Evolutionary conservation across 805 yeast species (phyloP), one percentile per base, ranked within the genome.

Genomic region (Starmerella floris): DNA sequence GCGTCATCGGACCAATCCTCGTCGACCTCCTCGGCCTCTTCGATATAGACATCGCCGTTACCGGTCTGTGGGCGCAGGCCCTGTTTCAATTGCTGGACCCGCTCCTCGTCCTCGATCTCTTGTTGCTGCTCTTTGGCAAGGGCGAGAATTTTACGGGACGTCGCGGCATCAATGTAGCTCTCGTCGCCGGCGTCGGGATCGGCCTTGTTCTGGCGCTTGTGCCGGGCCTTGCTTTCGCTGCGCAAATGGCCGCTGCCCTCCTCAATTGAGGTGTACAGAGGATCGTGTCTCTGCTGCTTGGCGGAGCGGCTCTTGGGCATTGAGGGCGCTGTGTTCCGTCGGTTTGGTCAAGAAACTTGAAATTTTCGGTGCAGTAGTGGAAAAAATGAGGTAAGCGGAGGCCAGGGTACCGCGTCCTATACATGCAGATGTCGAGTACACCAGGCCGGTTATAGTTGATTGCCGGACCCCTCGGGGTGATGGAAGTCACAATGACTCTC

Each of bases 81-180:
- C 11, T 31, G 35, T 22, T 26, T 22, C 21, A 4, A 20, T 2
- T 41, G 35, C 17, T 26, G 35, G 21, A 28, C 35, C 22, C 43
- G 51, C 19, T 57, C 61, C 35, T 83, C 94, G 37, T 68, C 76
- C 41, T 76, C 87, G 19, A 87, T 60, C 58, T 91, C 99, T 35
- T 82, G 85, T 62, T 85, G 95, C 65, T 91, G 99, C 55, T 81
- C 88, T 53, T 73, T 77, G 17, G 98, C 99, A 48, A 91, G 68
- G 59, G 81, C 83, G 51, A 91, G 67, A 61, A 91, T 87, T 63
- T 76, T 83, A 61, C 93, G 70, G 1, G 96, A 83, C 25, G 83
- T 66, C 17, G 75, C 68, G 17, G 96, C 81, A 64, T 88, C 95
- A 31, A 91, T 69, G 52, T 65, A 79, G 35, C 70, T 76, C 37